Evolutionary conservation across 2,329 filamentous ascomycete species (phyloP).

Genomic region (Chrysoporthe deuterocubensis): DNA sequence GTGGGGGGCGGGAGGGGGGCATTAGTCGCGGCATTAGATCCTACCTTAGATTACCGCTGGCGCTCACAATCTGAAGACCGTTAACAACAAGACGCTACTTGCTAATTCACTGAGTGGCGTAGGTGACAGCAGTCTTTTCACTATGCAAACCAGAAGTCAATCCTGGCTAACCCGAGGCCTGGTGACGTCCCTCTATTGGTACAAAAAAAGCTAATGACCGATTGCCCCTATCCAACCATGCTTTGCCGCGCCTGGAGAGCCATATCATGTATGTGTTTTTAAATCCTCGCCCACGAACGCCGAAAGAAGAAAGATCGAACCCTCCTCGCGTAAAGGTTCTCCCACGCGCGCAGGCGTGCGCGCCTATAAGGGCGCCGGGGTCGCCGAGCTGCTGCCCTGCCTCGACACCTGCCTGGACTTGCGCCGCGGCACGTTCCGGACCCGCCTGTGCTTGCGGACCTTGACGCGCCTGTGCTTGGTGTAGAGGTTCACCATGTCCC

Average conservation of each 20-base stretch:
- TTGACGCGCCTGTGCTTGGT: constrained; percentile 66
- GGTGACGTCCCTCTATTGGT: neutral
- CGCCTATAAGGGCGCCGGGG: neutral
- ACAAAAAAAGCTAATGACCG: neutral
- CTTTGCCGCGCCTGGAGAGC: no score
- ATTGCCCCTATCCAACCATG: neutral
- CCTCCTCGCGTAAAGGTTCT: neutral
- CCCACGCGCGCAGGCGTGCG: no score
- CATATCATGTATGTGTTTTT: neutral
- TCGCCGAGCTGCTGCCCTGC: constrained; percentile 32
- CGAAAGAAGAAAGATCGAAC: neutral
- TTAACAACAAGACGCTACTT: no score
- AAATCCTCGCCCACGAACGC: neutral
- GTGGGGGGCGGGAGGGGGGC: no score
- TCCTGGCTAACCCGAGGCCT: neutral
- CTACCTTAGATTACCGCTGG: neutral
- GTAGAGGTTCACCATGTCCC: constrained; percentile 66
- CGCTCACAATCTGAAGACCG: neutral
- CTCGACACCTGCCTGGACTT: constrained; percentile 15
- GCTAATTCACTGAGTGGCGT: no score
- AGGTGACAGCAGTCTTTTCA: neutral
- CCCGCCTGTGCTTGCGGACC: constrained; percentile 56
- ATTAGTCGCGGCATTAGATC: neutral
- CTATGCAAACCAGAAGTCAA: neutral
- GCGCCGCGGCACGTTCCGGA: constrained; percentile 50